These are phyloP conservation scores for Ustilago lituana DNA, from an alignment of 1,284 basidiomycete species.

Conservation along the genomic window DNA sequence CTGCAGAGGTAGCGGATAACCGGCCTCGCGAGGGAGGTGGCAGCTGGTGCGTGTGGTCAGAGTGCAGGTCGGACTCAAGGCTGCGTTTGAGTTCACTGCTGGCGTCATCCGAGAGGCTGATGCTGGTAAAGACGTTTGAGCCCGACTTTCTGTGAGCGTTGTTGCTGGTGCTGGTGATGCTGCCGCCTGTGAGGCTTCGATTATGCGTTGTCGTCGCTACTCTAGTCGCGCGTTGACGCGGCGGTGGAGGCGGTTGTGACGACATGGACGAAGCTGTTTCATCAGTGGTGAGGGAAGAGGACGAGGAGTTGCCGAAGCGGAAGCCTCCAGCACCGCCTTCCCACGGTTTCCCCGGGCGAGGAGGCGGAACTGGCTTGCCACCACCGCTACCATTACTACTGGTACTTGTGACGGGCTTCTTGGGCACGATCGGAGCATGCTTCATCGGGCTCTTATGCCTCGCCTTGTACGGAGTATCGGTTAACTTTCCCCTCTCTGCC, in stretches of 20 bases:
- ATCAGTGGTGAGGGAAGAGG: no score
- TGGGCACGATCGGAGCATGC: constrained; percentile 7
- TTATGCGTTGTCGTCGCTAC: background rate
- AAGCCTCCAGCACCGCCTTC: constrained; percentile 31
- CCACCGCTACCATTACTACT: background rate
- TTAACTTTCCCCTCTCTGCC: constrained; percentile 2
- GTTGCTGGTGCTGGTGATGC: background rate
- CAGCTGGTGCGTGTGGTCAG: constrained; percentile 2
- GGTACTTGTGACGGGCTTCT: constrained; percentile 4
- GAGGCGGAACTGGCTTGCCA: constrained; percentile 26
- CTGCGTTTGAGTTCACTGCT: constrained; percentile 24
- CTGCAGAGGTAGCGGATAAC: no score
- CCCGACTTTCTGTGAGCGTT: constrained; percentile 19
- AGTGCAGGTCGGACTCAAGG: constrained; percentile 23
- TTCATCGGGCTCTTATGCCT: constrained; percentile 16
- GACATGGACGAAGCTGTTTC: no score
- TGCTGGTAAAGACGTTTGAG: constrained; percentile 38
- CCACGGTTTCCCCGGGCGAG: constrained; percentile 14
- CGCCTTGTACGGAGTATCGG: constrained; percentile 7
- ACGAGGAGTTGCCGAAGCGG: constrained; percentile 24
- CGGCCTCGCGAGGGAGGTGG: constrained; percentile 19
- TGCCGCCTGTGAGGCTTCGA: constrained; percentile 4
- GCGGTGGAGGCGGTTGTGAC: constrained; percentile 5
- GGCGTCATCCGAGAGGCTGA: constrained; percentile 38
- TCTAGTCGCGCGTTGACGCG: constrained; percentile 3